Evolutionary conservation across 139 green algal species (phyloP).

Genomic region (Tetraselmis chui): DNA sequence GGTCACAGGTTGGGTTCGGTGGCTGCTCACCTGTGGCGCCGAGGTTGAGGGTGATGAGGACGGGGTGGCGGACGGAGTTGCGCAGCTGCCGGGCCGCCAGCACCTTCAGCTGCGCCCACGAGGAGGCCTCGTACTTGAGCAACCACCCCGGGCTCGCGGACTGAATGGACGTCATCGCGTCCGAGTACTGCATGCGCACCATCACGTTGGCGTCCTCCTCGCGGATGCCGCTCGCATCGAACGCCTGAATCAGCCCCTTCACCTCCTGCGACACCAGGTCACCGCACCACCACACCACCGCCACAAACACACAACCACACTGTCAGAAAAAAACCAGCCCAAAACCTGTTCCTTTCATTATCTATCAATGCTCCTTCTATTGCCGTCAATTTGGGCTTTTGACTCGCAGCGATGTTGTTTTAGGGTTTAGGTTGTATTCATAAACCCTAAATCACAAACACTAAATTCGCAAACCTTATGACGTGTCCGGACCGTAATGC

Average conservation of each 20-base stretch:
- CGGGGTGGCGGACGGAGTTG: constrained; percentile 52
- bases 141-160: neutral
- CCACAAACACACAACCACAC: no score
- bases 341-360: no score
- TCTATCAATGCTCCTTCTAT: no score
- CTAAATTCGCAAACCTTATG: no score
- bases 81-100: constrained; percentile 44
- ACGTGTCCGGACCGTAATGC: no score
- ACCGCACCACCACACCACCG: no score
- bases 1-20: no score
- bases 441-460: no score
- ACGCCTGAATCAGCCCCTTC: neutral
- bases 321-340: no score
- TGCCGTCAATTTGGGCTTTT: no score
- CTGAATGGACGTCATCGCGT: neutral
- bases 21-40: neutral
- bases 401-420: no score
- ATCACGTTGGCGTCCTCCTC: constrained; percentile 7
- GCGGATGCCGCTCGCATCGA: neutral
- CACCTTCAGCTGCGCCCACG: constrained; percentile 27
- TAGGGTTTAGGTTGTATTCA: no score
- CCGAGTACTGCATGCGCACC: constrained; percentile 3
- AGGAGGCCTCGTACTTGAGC: neutral
- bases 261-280: neutral
- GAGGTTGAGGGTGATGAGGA: constrained; percentile 30